Percentiles rank a stretch among this genome's conserved stretches.
These are phyloP conservation scores for Vitis hybrid DNA, from an alignment of 177 flowering plant species.

Conservation along the genomic window DNA sequence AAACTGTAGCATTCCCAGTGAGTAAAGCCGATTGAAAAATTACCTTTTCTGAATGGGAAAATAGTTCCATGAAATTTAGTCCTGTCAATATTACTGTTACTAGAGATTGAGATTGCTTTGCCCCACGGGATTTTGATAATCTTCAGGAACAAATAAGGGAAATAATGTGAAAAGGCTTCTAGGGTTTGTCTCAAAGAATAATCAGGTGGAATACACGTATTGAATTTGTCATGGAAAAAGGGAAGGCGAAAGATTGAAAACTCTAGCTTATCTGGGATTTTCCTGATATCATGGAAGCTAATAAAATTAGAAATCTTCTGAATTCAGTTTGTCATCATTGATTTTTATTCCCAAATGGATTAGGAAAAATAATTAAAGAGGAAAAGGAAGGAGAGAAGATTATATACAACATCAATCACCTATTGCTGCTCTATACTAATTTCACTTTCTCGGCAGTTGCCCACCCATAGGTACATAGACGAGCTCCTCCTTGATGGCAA, in stretches of 20 bases:
- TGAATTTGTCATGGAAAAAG: neutral
- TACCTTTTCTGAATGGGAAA: neutral
- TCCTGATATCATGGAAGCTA: neutral
- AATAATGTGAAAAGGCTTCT: too few species aligned
- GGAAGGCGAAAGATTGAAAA: neutral
- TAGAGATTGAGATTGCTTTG: neutral
- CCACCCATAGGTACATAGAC: constrained; percentile 54
- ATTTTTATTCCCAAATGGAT: neutral
- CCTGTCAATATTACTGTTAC: neutral
- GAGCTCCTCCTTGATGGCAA: constrained; percentile 43
- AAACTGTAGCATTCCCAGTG: constrained; percentile 4
- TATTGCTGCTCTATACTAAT: constrained; percentile 26
- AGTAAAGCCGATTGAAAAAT: constrained; percentile 5
- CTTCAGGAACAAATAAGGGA: too few species aligned
- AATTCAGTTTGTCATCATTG: neutral
- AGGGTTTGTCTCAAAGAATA: too few species aligned
- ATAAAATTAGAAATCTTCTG: neutral
- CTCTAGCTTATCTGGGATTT: neutral
- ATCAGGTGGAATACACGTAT: too few species aligned
- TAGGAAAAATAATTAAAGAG: neutral
- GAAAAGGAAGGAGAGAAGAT: neutral
- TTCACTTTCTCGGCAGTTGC: constrained; percentile 50
- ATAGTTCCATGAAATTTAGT: neutral
- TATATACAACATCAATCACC: neutral
- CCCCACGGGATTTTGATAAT: too few species aligned